Evolutionary conservation across 176 grass and related monocot genomes (phyloP), one percentile per base, ranked within the genome.

Genomic region (Echinochloa phyllopogon): DNA sequence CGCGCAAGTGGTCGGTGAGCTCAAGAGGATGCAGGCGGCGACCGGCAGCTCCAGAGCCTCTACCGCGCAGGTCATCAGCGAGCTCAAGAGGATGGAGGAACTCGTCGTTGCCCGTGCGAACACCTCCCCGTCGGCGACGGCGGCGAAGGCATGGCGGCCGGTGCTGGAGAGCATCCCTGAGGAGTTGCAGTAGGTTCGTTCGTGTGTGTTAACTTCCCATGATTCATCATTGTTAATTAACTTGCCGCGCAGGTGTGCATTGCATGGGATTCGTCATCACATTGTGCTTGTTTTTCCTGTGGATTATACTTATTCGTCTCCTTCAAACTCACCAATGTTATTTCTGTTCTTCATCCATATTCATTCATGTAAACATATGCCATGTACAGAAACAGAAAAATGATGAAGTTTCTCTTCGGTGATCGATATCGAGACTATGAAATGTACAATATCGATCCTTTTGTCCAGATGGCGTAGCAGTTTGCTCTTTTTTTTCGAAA

Each of bases 141-240:
- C 7, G 25, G 62, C 21, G n/a, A n/a, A n/a, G 14, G 6, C 55
- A 23, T 93, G 91, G 91, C 71, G 57, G 55, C 91, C 91, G 27
- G 82, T 51, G 44, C 85, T 93, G 2, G 77, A 88, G 69, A 93
- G 65, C 85, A 93, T 93, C 65, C 81, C 85, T 1, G 91, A 93
- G 79, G 85, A 93, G 43, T 77, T 40, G 12, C 52, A 69, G n/a
- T n/a, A 50, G 53, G 39, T 39, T 70, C 38, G 17, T n/a, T n/a
- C n/a, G n/a, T n/a, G n/a, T n/a, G n/a, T n/a, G n/a, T n/a, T n/a
- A n/a, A n/a, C n/a, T n/a, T n/a, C n/a, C n/a, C n/a, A n/a, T n/a
- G n/a, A n/a, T n/a, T n/a, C n/a, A n/a, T n/a, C n/a, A n/a, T n/a
- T n/a, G n/a, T n/a, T n/a, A n/a, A n/a, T n/a, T n/a, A n/a, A n/a